A percentile compares a stretch with the other conserved stretches of the same genome.
Evolutionary conservation across 2,329 filamentous ascomycete species (phyloP).

Genomic region (Epichloe sp.): DNA sequence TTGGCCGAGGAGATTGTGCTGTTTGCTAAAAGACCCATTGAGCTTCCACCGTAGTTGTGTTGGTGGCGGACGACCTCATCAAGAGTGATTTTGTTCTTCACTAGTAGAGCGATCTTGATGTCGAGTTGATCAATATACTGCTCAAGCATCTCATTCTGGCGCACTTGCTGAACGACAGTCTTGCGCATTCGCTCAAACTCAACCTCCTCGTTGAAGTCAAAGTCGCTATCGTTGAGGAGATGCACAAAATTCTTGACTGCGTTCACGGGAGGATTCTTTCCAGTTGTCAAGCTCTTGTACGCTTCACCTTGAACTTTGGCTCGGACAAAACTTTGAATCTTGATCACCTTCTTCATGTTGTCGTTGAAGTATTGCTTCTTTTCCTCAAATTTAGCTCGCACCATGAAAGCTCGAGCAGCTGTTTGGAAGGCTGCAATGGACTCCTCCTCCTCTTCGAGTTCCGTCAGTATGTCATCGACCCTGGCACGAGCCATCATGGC

Average conservation of each 20-base stretch:
- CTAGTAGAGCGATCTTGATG: slow-evolving; percentile 94
- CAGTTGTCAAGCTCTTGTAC: slow-evolving; percentile 91
- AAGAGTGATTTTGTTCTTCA: slow-evolving; percentile 98
- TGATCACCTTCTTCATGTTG: slow-evolving; percentile 98
- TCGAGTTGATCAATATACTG: slow-evolving; percentile 97
- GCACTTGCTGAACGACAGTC: slow-evolving; percentile 91
- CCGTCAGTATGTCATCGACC: slow-evolving; percentile 59
- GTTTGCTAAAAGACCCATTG: slow-evolving; percentile 74
- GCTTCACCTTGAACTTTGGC: slow-evolving; percentile 94
- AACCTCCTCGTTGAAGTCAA: slow-evolving; percentile 97
- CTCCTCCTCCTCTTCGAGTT: slow-evolving; percentile 77
- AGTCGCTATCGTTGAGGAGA: slow-evolving; percentile 92
- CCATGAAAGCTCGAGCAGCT: slow-evolving; percentile 55
- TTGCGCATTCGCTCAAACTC: slow-evolving; percentile 93
- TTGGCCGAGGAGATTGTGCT: slow-evolving; percentile 80
- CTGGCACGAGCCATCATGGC: slow-evolving; percentile 67
- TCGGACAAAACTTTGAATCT: slow-evolving; percentile 92
- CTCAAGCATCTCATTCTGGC: slow-evolving; percentile 92
- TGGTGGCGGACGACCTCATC: slow-evolving; percentile 97
- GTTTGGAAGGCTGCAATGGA: slow-evolving; percentile 63
- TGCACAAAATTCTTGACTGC: slow-evolving; percentile 98
- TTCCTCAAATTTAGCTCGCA: slow-evolving; percentile 65
- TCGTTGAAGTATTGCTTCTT: slow-evolving; percentile 82
- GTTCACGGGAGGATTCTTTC: slow-evolving; percentile 91
- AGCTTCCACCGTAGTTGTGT: slow-evolving; percentile 85